Conservation (phyloP, 164 flowering plant species). For the Buxus sempervirens region DNA sequence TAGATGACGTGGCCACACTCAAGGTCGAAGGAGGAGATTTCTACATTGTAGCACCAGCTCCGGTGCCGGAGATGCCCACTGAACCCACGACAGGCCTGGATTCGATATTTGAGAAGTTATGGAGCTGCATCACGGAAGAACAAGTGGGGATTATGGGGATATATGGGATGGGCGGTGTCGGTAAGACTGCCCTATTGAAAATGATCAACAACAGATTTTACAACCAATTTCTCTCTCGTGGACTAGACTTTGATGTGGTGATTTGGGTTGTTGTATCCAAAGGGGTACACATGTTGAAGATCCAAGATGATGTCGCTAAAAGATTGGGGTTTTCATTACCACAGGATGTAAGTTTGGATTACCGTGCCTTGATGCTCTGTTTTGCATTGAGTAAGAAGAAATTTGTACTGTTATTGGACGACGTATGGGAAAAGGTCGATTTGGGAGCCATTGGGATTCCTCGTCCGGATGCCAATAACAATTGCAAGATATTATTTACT, state of each 20-base stretch:
- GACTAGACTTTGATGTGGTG: background rate
- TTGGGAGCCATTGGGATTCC: background rate
- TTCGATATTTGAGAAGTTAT: background rate
- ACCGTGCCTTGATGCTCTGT: background rate
- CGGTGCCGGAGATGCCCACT: background rate
- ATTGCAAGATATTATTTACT: background rate
- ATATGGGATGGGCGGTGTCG: background rate
- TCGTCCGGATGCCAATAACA: background rate
- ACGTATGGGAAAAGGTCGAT: background rate
- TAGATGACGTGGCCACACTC: background rate
- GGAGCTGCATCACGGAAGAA: background rate
- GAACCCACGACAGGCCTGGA: background rate
- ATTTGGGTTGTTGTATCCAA: background rate
- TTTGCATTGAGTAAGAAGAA: background rate
- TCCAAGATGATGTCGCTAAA: background rate
- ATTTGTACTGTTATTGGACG: background rate
- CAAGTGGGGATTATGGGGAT: background rate
- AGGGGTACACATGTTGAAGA: background rate
- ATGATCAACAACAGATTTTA: background rate
- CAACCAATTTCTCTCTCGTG: background rate
- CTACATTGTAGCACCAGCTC: background rate
- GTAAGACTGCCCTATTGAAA: background rate
- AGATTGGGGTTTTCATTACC: background rate
- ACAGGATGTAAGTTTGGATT: background rate
- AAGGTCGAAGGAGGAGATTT: background rate